A percentile compares a stretch with the other conserved stretches of the same genome.
phyloP scores from a whole-genome alignment of 345 rosid species.

The Eucalyptus globulus region DNA sequence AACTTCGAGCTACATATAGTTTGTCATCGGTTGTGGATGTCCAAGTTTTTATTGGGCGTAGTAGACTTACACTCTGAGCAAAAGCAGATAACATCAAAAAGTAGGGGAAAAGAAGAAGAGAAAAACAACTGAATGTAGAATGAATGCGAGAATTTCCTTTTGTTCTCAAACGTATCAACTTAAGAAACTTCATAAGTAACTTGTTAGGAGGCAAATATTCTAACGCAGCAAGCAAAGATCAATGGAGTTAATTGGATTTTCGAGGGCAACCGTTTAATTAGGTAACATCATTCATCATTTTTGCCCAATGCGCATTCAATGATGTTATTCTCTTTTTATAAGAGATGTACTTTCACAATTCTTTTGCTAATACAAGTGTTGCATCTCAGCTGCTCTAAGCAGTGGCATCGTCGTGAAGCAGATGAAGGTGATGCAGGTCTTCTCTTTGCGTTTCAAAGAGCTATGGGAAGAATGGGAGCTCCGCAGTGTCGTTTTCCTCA shows the following conservation, averaged over 20 bases:
- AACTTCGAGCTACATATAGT: neutral
- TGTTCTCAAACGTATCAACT: neutral
- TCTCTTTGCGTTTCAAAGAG: neutral
- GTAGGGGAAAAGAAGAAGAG: neutral
- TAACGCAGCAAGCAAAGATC: neutral
- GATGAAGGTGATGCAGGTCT: neutral
- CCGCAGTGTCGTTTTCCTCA: neutral
- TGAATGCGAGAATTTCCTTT: neutral
- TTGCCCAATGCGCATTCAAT: neutral
- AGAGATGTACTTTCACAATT: neutral
- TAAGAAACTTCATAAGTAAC: neutral
- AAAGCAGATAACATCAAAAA: neutral
- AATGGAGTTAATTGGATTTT: neutral
- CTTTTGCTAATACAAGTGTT: neutral
- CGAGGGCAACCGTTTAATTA: neutral
- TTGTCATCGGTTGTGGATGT: neutral
- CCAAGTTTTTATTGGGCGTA: neutral
- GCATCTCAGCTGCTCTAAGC: neutral
- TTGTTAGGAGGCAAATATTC: neutral
- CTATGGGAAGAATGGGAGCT: conserved; percentile 12
- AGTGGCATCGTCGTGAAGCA: neutral
- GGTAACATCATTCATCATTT: neutral
- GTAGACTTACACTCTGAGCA: neutral
- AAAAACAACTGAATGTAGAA: neutral
- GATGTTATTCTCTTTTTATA: neutral